Evolutionary conservation across 306 rosid genomes (phyloP).

Genomic region (Sechiopsis laciniata): DNA sequence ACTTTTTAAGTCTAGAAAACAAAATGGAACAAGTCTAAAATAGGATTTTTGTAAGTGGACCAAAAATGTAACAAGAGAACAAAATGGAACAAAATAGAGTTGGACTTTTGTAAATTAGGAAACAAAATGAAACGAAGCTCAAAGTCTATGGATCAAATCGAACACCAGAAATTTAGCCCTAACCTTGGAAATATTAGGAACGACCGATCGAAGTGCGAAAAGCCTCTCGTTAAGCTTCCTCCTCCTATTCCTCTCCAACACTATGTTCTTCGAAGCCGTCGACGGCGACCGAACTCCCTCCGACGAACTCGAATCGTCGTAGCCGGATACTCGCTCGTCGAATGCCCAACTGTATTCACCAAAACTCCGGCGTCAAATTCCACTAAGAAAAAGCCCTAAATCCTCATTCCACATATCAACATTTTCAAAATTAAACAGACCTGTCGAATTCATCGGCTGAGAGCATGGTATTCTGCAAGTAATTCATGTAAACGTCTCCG

Average conservation of each 20-base stretch:
- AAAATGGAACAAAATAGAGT: too few species aligned
- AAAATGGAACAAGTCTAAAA: too few species aligned
- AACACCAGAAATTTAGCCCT: background rate
- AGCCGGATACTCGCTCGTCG: slow-evolving; percentile 64
- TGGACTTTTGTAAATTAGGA: too few species aligned
- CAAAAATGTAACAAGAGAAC: too few species aligned
- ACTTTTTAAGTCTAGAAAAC: too few species aligned
- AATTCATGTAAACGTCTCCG: slow-evolving; percentile 53
- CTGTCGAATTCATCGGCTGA: slow-evolving; percentile 70
- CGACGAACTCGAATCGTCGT: slow-evolving; percentile 89
- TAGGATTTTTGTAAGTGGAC: too few species aligned
- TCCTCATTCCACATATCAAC: background rate
- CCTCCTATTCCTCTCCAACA: slow-evolving; percentile 84
- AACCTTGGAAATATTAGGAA: slow-evolving; percentile 93
- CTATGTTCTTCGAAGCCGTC: slow-evolving; percentile 77
- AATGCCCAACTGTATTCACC: slow-evolving; percentile 51
- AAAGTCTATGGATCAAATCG: background rate
- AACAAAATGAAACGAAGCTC: too few species aligned
- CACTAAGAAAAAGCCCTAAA: background rate
- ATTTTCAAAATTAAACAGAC: slow-evolving; percentile 26
- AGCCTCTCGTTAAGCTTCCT: slow-evolving; percentile 89
- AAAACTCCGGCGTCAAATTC: slow-evolving; percentile 13
- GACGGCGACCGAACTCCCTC: slow-evolving; percentile 73
- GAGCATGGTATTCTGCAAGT: slow-evolving; percentile 69
- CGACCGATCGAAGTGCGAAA: slow-evolving; percentile 89